phyloP scores from a whole-genome alignment of 495 filamentous ascomycete species.

The Penicillium flavigenum region DNA sequence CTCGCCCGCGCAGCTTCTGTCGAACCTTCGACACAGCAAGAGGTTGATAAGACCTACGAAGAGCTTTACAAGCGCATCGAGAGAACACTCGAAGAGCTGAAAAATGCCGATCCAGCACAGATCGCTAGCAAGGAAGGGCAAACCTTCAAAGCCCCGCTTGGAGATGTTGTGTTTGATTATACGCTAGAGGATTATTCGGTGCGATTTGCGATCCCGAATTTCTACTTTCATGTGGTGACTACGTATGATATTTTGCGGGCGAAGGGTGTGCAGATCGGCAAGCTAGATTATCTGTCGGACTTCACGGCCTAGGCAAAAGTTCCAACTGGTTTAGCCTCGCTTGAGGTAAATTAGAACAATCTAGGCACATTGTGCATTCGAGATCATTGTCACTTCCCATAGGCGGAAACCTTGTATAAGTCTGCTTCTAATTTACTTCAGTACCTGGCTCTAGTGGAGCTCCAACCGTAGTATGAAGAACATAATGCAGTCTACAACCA shows the following conservation, averaged over 20 bases:
- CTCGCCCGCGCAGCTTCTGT: not conserved
- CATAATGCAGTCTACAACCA: not conserved
- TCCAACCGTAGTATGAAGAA: not conserved
- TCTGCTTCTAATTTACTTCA: not conserved
- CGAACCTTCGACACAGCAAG: not conserved
- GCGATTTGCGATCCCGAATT: conserved; percentile 1
- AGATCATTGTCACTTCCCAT: not conserved
- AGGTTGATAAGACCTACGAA: not conserved
- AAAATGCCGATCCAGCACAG: not conserved
- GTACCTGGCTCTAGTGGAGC: not conserved
- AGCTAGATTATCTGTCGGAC: not conserved
- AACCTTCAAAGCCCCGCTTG: not conserved
- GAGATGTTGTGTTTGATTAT: not conserved
- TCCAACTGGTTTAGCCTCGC: not conserved
- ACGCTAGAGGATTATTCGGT: not conserved
- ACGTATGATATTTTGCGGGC: not conserved
- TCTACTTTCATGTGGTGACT: conserved; percentile 1
- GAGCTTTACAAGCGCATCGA: not conserved
- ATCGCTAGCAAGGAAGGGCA: not conserved
- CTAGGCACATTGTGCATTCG: not conserved
- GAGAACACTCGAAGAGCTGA: not conserved
- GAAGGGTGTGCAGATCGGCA: not conserved
- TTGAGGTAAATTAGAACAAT: not conserved
- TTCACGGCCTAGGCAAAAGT: not conserved
- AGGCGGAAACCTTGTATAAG: not conserved